These are phyloP conservation scores for Zasmidium cellare DNA, from an alignment of 2,329 filamentous ascomycete genomes.

Conservation along the genomic window DNA sequence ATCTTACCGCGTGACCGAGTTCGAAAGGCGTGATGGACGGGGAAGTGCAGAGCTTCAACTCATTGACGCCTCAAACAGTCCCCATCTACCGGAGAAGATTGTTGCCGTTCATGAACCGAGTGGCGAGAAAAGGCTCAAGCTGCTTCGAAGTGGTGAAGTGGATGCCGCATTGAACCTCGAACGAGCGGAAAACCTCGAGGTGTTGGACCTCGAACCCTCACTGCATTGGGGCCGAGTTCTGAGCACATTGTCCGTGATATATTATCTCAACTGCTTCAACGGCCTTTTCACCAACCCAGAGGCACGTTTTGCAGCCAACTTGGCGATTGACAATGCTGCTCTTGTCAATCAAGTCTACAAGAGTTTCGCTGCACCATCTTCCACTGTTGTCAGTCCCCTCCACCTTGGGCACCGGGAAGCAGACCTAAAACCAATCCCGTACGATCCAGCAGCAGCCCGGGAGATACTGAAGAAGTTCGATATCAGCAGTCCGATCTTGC, in stretches of 20 bases:
- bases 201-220: conserved; percentile 6
- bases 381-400: conserved; percentile 11
- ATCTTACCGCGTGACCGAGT: conserved; percentile 8
- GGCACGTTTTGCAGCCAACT: conserved; percentile 9
- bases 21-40: conserved; percentile 8
- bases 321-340: conserved; percentile 5
- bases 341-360: conserved; percentile 10
- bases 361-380: conserved; percentile 5
- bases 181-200: conserved; percentile 5
- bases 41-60: conserved; percentile 9
- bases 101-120: conserved; percentile 11
- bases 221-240: conserved; percentile 9
- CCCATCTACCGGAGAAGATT: conserved; percentile 1
- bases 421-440: conserved; percentile 4
- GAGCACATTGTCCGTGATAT: conserved; percentile 11
- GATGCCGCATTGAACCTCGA: conserved; percentile 13
- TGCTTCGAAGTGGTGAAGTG: conserved; percentile 1
- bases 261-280: conserved; percentile 10
- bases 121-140: conserved; percentile 7
- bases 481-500: not conserved
- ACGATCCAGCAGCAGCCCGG: conserved; percentile 5
- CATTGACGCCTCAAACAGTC: not conserved
- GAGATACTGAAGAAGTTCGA: conserved; percentile 3
- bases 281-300: conserved; percentile 9
- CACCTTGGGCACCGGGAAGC: conserved; percentile 8